Evolutionary conservation across 2,329 filamentous ascomycete genomes (phyloP), one percentile per base, ranked within the genome.

Genomic region (Ascosphaera pollenicola): DNA sequence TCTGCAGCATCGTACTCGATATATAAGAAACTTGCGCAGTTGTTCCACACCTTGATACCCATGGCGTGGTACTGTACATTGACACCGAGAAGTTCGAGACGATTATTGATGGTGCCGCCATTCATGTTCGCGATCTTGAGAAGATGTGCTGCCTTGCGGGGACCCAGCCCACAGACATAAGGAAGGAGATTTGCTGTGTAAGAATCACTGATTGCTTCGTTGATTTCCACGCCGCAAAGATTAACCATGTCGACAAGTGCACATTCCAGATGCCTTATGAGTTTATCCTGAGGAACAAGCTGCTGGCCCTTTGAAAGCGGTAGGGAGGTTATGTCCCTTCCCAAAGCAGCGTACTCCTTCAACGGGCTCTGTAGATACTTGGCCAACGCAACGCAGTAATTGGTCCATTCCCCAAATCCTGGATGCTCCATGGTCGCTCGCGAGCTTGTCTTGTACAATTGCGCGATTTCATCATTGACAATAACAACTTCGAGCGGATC

Each of bases 231-330:
- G 52, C 89, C 89, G 36, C 85, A 84, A 35, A 98, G 73, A 54
- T 98, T 98, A 48, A 98, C 89, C 69, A 93, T 93, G 54, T 98
- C 89, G 8, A 98, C 87, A 73, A 98, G 81, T 35, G 87, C 83
- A n/a, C 81, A 91, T 51, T 98, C 89, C 13, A 98, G 68, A 43
- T 83, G 74, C 54, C 81, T 84, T 44, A 77, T 63, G 31, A 98
- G 67, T 61, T 92, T 85, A 30, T 95, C 87, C 43, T 84, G 73
- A 0, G 85, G 78, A 11, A 98, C 68, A 21, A 94, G 70, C 44
- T 85, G 78, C 55, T 98, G 89, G 49, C 84, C 85, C 3, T 81
- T 73, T 48, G 94, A 84, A 58, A 94, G 94, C 16, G 75, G 71
- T 43, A 98, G 69, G 1, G 87, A 92, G 10, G 77, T 65, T 43